Evolutionary conservation across 768 basidiomycete species (phyloP).

Genomic region (Tulasnella sp.): DNA sequence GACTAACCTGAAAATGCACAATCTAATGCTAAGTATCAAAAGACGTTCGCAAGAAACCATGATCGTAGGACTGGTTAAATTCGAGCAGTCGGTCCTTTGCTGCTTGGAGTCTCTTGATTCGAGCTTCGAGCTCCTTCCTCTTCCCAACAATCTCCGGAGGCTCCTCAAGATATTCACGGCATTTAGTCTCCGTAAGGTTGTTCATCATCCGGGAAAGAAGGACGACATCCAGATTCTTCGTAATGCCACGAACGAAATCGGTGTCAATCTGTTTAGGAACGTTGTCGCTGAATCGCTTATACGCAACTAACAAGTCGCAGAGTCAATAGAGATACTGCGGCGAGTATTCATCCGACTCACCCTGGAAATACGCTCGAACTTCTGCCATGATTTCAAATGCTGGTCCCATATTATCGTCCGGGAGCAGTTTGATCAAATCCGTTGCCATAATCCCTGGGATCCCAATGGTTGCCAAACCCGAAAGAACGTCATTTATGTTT

Average conservation of each 20-base stretch:
- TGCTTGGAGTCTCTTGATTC: conserved; percentile 11
- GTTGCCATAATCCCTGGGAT: conserved; percentile 43
- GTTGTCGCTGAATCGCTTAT: conserved; percentile 57
- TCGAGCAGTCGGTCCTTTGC: conserved; percentile 4
- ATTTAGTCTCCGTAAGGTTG: conserved; percentile 47
- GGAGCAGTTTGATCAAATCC: conserved; percentile 23
- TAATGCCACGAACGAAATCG: conserved; percentile 53
- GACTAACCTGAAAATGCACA: no score
- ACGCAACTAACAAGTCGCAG: conserved; percentile 45
- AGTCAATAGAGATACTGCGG: no score
- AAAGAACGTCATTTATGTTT: background rate
- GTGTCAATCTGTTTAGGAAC: conserved; percentile 56
- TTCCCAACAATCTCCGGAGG: conserved; percentile 44
- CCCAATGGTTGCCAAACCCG: conserved; percentile 41
- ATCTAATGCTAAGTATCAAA: no score
- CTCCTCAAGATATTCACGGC: conserved; percentile 53
- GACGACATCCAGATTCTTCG: conserved; percentile 45
- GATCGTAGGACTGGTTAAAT: background rate
- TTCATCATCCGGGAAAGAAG: conserved; percentile 46
- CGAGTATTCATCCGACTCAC: background rate
- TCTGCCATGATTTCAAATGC: conserved; percentile 32
- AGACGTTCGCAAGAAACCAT: no score
- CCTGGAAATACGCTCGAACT: conserved; percentile 31
- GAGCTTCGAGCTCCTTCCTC: conserved; percentile 45
- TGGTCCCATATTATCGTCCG: conserved; percentile 17